phyloP scores from a whole-genome alignment of 208 protist genomes.

The Acanthamoeba triangularis region DNA sequence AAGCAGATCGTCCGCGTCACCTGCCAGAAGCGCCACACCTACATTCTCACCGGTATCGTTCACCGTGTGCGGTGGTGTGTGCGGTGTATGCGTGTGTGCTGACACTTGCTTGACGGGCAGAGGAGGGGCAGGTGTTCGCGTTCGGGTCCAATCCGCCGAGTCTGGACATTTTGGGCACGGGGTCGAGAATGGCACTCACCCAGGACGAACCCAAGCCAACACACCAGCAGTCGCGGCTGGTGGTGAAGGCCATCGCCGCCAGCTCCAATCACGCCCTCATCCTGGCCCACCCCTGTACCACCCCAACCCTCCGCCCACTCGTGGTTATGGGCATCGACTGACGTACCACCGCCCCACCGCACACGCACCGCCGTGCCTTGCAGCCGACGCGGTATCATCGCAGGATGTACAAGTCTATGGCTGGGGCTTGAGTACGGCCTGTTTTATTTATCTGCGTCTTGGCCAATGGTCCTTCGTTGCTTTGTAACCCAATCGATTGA shows the following conservation, averaged over 20 bases:
- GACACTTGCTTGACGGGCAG: neutral
- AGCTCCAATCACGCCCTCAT: neutral
- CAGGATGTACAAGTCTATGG: neutral
- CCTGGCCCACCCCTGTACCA: neutral
- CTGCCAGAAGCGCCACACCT: neutral
- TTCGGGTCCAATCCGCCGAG: neutral
- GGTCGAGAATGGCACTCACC: neutral
- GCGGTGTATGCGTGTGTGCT: neutral
- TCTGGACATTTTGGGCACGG: neutral
- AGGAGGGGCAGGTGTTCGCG: neutral
- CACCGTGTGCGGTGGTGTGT: neutral
- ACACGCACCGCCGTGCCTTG: neutral
- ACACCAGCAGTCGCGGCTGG: neutral
- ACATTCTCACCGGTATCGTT: neutral
- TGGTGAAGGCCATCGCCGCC: neutral
- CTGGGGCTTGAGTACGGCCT: conserved; percentile 36
- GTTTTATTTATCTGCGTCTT: neutral
- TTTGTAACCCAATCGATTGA: neutral
- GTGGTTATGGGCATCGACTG: too few relatives aligned
- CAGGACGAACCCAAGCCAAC: neutral
- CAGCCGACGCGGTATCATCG: neutral
- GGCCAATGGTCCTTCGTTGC: neutral
- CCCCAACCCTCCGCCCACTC: too few relatives aligned
- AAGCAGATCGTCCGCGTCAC: neutral
- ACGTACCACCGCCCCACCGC: too few relatives aligned